Evolutionary conservation across 2,329 filamentous ascomycete genomes (phyloP).

Genomic region (Aspergillus sojae): DNA sequence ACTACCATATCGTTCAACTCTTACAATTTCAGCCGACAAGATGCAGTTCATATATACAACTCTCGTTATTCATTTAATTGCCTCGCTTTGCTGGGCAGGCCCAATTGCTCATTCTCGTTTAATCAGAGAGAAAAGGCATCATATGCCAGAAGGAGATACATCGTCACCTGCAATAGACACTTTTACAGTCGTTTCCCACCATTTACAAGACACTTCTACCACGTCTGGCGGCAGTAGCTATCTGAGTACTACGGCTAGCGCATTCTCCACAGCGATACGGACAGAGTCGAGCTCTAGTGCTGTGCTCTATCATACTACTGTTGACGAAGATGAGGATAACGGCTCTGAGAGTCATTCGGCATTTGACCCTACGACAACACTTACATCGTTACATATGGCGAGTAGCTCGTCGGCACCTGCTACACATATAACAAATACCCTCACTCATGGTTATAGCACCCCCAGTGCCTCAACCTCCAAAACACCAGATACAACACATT

Average conservation of each 20-base stretch:
- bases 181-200: neutral
- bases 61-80: conserved; percentile 12
- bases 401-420: neutral
- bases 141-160: neutral
- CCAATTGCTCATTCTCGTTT: conserved; percentile 28
- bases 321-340: neutral
- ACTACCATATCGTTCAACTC: neutral
- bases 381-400: neutral
- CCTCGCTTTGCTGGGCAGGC: conserved; percentile 20
- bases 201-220: neutral
- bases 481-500: neutral
- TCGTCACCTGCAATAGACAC: neutral
- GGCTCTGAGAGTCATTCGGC: neutral
- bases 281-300: neutral
- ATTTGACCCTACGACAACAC: neutral
- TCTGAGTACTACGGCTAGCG: neutral
- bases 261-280: neutral
- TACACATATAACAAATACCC: neutral
- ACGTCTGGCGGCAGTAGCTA: neutral
- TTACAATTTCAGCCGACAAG: neutral
- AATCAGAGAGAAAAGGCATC: conserved; percentile 4
- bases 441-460: neutral
- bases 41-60: conserved; percentile 9
- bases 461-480: neutral
- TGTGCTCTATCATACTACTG: neutral